Conservation (phyloP, 2,329 filamentous ascomycete species). For the Aspergillus hortae region DNA sequence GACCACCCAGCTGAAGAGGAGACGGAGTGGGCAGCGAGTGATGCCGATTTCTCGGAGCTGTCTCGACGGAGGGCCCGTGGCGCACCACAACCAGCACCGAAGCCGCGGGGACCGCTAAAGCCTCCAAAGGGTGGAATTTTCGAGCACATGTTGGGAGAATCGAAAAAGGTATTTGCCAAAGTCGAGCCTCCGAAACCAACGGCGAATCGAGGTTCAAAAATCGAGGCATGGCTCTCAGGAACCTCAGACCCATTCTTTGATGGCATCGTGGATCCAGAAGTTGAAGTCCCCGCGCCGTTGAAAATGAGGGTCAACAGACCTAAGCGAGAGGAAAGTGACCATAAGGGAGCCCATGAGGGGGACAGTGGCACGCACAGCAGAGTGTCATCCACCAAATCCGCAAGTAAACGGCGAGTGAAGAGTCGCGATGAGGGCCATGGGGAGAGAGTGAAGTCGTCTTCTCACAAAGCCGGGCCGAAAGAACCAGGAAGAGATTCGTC, state of each 20-base stretch:
- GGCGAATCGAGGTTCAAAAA: constrained; percentile 47
- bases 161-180: constrained; percentile 44
- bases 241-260: constrained; percentile 56
- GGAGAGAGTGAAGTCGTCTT: constrained; percentile 12
- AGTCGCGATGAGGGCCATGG: constrained; percentile 16
- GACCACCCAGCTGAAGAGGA: constrained; percentile 28
- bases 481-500: constrained; percentile 6
- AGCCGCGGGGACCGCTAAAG: constrained; percentile 20
- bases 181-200: constrained; percentile 38
- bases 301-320: constrained; percentile 39
- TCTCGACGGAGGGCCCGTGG: constrained; percentile 34
- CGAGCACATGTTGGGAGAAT: constrained; percentile 43
- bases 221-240: constrained; percentile 60
- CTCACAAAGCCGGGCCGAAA: constrained; percentile 6
- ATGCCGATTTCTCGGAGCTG: constrained; percentile 38
- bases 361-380: constrained; percentile 25
- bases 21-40: constrained; percentile 35
- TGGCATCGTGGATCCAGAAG: constrained; percentile 24
- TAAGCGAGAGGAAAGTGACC: constrained; percentile 21
- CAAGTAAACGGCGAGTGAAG: constrained; percentile 17
- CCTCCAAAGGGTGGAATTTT: constrained; percentile 41
- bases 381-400: background rate
- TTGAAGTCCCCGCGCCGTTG: constrained; percentile 39
- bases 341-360: constrained; percentile 15
- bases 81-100: constrained; percentile 15